Evolutionary conservation across 2,329 filamentous ascomycete genomes (phyloP).

Genomic region (Hansfordia pulvinata): DNA sequence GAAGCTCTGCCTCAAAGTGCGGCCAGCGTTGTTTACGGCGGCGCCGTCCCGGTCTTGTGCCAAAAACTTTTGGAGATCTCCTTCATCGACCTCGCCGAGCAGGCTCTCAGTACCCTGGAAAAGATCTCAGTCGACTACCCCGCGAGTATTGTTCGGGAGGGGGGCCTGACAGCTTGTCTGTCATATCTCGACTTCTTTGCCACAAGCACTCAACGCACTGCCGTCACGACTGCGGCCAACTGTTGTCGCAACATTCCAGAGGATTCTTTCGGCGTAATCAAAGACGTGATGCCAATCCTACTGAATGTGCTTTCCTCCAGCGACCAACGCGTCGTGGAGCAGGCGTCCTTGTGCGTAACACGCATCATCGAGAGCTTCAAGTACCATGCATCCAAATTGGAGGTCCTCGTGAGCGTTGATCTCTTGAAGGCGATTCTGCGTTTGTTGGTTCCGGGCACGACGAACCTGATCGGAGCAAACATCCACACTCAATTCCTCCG

Average conservation of each 20-base stretch:
- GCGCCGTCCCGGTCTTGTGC: conserved; percentile 86
- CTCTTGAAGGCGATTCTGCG: conserved; percentile 75
- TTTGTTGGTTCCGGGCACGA: conserved; percentile 82
- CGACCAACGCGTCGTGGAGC: conserved; percentile 93
- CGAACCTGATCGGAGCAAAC: conserved; percentile 83
- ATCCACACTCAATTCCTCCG: conserved; percentile 95
- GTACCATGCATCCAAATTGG: conserved; percentile 72
- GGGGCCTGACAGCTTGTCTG: conserved; percentile 86
- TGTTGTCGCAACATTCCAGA: conserved; percentile 95
- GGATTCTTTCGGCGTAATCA: conserved; percentile 82
- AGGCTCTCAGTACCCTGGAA: conserved; percentile 88
- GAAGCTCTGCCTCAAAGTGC: conserved; percentile 87
- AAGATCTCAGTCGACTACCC: conserved; percentile 97
- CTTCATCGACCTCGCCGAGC: conserved; percentile 94
- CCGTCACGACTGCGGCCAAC: conserved; percentile 93
- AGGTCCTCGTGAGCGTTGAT: conserved; percentile 82
- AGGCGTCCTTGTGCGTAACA: conserved; percentile 89
- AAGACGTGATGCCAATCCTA: conserved; percentile 92
- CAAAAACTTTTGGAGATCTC: conserved; percentile 92
- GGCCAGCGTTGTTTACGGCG: conserved; percentile 93
- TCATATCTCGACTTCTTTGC: conserved; percentile 96
- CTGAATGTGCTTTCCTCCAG: conserved; percentile 82
- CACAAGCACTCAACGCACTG: conserved; percentile 90
- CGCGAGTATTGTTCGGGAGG: conserved; percentile 86
- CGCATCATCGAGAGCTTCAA: conserved; percentile 96